phyloP scores from a whole-genome alignment of 257 asterid genomes.

The Anisodus acutangulus region DNA sequence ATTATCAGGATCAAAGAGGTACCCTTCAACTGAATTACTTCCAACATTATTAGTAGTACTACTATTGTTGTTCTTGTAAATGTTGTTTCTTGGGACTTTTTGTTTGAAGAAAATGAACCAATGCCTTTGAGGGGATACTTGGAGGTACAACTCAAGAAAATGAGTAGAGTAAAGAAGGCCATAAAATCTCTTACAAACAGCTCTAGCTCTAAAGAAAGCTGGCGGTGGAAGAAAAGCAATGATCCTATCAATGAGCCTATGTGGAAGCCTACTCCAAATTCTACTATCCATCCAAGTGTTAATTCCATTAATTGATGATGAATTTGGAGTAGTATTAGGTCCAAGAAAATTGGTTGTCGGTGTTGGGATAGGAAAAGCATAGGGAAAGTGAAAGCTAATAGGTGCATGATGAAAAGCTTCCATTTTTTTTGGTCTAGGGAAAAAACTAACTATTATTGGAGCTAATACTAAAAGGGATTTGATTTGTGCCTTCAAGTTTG shows the following conservation, averaged over 20 bases:
- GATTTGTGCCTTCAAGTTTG: conserved; percentile 27
- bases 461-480: conserved; percentile 23
- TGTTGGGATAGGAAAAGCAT: conserved; percentile 43
- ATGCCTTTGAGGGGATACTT: conserved; percentile 57
- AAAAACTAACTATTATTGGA: not conserved
- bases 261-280: conserved; percentile 87
- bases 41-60: not conserved
- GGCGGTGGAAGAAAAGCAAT: conserved; percentile 85
- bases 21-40: conserved; percentile 48
- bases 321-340: conserved; percentile 23
- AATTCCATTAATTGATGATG: not conserved
- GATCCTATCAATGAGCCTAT: conserved; percentile 66
- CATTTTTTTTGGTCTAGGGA: conserved; percentile 42
- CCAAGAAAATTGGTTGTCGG: conserved; percentile 31
- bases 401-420: conserved; percentile 63
- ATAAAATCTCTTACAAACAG: conserved; percentile 89
- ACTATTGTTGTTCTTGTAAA: conserved; percentile 41
- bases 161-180: conserved; percentile 62
- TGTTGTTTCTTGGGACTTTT: conserved; percentile 46
- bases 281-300: conserved; percentile 76
- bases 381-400: conserved; percentile 51
- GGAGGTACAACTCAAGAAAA: conserved; percentile 73
- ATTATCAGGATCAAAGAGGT: conserved; percentile 68
- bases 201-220: conserved; percentile 77
- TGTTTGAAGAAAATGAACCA: conserved; percentile 87